Evolutionary conservation across 192 early-diverging fungal species (phyloP).

Genomic region (Backusella circina): DNA sequence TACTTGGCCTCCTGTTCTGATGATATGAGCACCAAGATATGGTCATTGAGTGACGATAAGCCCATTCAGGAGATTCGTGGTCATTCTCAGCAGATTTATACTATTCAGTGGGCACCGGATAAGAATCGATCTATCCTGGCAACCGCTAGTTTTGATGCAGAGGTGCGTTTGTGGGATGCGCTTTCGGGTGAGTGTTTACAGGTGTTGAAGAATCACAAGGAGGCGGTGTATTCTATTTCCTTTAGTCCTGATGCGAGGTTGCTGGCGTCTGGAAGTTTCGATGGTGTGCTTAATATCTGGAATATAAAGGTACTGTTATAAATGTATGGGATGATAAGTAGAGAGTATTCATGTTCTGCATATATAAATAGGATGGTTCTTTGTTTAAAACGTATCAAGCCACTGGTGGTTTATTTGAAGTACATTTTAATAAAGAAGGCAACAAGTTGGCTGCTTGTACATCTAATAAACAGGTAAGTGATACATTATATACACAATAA

Average conservation of each 20-base stretch:
- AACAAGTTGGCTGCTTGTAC: constrained; percentile 54
- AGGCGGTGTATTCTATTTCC: constrained; percentile 66
- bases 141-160: constrained; percentile 78
- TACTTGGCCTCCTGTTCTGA: constrained; percentile 77
- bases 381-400: constrained; percentile 50
- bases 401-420: constrained; percentile 57
- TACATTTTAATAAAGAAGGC: constrained; percentile 54
- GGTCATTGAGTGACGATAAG: constrained; percentile 53
- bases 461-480: constrained; percentile 42
- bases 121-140: constrained; percentile 46
- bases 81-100: constrained; percentile 77
- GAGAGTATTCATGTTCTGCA: no score
- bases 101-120: constrained; percentile 74
- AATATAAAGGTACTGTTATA: constrained; percentile 41
- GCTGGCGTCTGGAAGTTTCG: constrained; percentile 77
- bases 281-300: constrained; percentile 79
- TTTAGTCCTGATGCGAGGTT: constrained; percentile 75
- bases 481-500: background rate
- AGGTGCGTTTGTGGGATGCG: constrained; percentile 86
- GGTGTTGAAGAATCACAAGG: constrained; percentile 61
- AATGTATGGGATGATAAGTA: background rate
- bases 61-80: constrained; percentile 57
- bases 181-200: constrained; percentile 61
- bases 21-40: constrained; percentile 71
- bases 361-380: constrained; percentile 36